Evolutionary conservation across 75 land plant genomes (phyloP).

Genomic region (Pinus tabuliformis): DNA sequence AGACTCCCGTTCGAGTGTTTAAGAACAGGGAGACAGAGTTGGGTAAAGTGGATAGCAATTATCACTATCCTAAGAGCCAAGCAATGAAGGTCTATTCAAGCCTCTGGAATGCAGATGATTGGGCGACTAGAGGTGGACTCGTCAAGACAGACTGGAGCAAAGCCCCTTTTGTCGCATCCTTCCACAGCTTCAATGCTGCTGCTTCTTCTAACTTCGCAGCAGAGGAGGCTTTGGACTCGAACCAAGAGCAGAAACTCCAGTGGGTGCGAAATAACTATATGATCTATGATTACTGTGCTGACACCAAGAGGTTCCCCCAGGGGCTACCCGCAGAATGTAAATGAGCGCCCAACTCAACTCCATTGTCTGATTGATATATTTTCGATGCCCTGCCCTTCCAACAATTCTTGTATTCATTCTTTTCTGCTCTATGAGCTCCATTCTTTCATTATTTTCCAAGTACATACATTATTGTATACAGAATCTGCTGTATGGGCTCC

Average conservation of each 20-base stretch:
- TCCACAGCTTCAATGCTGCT: background rate
- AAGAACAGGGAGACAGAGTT: slow-evolving; percentile 23
- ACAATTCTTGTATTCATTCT: no score
- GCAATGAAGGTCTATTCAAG: background rate
- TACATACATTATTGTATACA: no score
- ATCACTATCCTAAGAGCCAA: background rate
- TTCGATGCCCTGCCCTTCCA: no score
- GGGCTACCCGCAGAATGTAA: slow-evolving; percentile 17
- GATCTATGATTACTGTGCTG: slow-evolving; percentile 33
- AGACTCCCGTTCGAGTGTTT: slow-evolving; percentile 37
- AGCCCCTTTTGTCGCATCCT: background rate
- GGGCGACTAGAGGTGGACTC: slow-evolving; percentile 14
- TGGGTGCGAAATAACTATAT: slow-evolving; percentile 26
- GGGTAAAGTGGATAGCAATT: background rate
- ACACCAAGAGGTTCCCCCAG: slow-evolving; percentile 19
- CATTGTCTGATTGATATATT: no score
- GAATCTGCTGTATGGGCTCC: no score
- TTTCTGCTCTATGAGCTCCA: no score
- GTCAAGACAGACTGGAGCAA: background rate
- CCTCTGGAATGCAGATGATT: slow-evolving; percentile 18
- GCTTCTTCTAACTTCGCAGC: no score
- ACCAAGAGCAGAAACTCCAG: background rate
- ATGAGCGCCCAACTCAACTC: no score
- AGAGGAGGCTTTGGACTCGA: background rate
- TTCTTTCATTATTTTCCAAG: no score